A percentile compares a stretch with the other conserved stretches of the same genome.
phyloP scores from a whole-genome alignment of 1,284 basidiomycete species.

The Heterobasidion parviporum region DNA sequence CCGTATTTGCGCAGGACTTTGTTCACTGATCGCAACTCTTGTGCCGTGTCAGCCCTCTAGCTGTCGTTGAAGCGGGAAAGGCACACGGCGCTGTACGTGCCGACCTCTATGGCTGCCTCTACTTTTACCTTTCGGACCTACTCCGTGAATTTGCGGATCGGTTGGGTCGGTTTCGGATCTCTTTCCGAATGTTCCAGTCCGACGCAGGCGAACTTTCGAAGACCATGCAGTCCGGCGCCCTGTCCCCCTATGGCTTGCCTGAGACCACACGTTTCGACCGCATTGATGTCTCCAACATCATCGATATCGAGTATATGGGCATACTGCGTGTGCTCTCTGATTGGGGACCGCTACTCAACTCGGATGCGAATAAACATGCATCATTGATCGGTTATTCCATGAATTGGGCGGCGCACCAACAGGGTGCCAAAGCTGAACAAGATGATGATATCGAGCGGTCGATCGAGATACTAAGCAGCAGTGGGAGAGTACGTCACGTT shows the following conservation, averaged over 20 bases:
- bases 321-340: constrained; percentile 19
- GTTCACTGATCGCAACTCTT: not conserved
- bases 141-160: constrained; percentile 25
- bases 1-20: not conserved
- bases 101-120: constrained; percentile 37
- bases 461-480: not conserved
- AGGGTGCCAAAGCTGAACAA: not conserved
- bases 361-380: constrained; percentile 12
- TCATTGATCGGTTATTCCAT: constrained; percentile 35
- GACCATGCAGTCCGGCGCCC: constrained; percentile 14
- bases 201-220: constrained; percentile 21
- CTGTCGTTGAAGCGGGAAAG: constrained; percentile 24
- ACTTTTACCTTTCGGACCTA: constrained; percentile 31
- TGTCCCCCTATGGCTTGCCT: constrained; percentile 14
- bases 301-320: constrained; percentile 33
- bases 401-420: constrained; percentile 28
- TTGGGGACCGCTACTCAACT: constrained; percentile 30
- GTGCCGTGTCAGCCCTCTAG: not conserved
- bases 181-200: constrained; percentile 19
- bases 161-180: constrained; percentile 22
- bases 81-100: constrained; percentile 23
- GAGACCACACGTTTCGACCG: constrained; percentile 27
- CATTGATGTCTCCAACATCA: constrained; percentile 35
- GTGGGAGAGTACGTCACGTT: not conserved
- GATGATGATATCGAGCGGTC: not conserved